Evolutionary conservation across 805 yeast species (phyloP), one percentile per base, ranked within the genome.

Genomic region (Sugiyamaella smithiae): DNA sequence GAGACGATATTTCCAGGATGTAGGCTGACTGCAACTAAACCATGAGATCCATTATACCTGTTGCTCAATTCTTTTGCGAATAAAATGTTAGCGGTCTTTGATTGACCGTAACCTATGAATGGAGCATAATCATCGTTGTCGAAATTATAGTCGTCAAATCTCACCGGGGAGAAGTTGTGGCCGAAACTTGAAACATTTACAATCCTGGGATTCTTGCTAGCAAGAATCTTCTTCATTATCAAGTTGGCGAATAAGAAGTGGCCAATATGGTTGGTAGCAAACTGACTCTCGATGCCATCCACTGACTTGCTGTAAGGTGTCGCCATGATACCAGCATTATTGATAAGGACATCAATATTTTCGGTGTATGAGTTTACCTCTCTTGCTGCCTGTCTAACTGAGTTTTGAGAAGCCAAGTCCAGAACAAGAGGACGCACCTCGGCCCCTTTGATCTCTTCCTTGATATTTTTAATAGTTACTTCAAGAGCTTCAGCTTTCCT

Each of bases 281-380:
- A 67, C 60, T 87, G 95, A 11, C 85, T 73, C 63, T 88, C 96
- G 61, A 84, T 85, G 2, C 80, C 80, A 57, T 84, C 88, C 31
- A 70, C 73, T 0, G 95, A 84, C 25, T 72, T 57, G 16, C 76
- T 69, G 62, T 70, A 81, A 0, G 95, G 91, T 12, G 82, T 70
- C 12, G 85, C 89, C 81, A 85, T 82, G 3, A 84, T 79, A 1
- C 95, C 93, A 1, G 95, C 90, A 64, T 87, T 88, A 57, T 85
- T 79, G 40, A 88, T 74, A 26, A 88, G 70, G 17, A 87, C 65
- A 62, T 86, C 81, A 23, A 88, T 62, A 17, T 68, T 26, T 22
- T 31, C 45, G 14, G 33, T n/a, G 23, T 40, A 44, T 8, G 25
- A 29, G 28, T 35, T 40, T 41, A 56, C 56, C 38, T 46, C 49